Evolutionary conservation across 768 basidiomycete genomes (phyloP), one percentile per base, ranked within the genome.

Genomic region (Gautieria morchelliformis): DNA sequence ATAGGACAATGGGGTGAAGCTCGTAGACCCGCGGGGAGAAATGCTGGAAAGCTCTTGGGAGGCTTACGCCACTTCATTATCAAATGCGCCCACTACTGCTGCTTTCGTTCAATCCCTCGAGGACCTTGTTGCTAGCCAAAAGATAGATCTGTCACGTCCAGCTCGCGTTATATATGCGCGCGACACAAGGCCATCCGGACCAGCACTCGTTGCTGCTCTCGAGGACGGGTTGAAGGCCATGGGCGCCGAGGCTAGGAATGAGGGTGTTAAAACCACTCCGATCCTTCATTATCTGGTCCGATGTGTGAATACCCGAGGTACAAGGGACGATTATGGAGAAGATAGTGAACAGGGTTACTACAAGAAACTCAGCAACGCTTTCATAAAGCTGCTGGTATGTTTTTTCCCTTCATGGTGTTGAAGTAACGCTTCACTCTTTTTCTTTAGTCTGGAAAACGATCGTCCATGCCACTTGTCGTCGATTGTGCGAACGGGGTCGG

Each of bases 401-500:
- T 56, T 27, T 55, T 4, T 44, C 14, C 44, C 47, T 40, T 44
- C 58, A 52, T 19, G 30, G 50, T 35, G 37, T 49, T 27, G 51
- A 35, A 24, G 9, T 8, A 17, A 20, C 12, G 42, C 35, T 40
- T 32, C 52, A 53, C 22, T 60, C 58, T 45, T 52, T 60, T 51
- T 46, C 30, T 27, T 35, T 59, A 91, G 86, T 72, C 78, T 24
- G 82, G 83, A 58, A 84, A 84, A 69, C 70, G 74, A 42, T 71
- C 74, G 53, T 70, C 78, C 11, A 69, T 78, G 15, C 80, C 84
- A 39, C 66, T 99, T 48, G 68, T 88, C n/a, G 76, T 99, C 42
- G 96, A 99, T 69, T 98, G 96, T 68, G 96, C 96, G n/a, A 98
- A 99, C 68, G 96, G 96, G 27, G 96, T 99, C 22, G 96, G 96